These are phyloP conservation scores for Dictyostelium brefeldianum DNA, from an alignment of 78 protist genomes.

Conservation along the genomic window DNA sequence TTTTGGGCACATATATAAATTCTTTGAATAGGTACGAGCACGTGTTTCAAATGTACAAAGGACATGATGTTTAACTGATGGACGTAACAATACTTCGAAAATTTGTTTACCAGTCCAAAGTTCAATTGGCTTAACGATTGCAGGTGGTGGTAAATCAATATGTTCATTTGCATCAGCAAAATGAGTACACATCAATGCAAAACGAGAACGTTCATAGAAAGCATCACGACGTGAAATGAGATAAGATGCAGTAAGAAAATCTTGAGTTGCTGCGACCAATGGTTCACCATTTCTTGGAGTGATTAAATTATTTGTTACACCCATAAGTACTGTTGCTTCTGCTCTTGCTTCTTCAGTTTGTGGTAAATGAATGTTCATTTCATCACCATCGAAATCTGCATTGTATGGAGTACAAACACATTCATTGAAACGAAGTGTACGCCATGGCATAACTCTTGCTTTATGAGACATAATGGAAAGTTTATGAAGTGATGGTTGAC, in stretches of 20 bases:
- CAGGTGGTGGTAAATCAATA: conserved; percentile 94
- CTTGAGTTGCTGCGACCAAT: conserved; percentile 98
- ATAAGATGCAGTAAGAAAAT: conserved; percentile 96
- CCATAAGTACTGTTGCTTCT: conserved; percentile 86
- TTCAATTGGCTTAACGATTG: conserved; percentile 94
- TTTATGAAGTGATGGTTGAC: conserved; percentile 99
- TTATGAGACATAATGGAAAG: conserved; percentile 97
- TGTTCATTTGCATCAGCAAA: conserved; percentile 83
- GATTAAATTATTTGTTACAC: conserved; percentile 92
- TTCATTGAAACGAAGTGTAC: conserved; percentile 99
- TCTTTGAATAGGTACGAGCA: conserved; percentile 72
- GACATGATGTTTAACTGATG: conserved; percentile 49
- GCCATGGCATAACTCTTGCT: conserved; percentile 93
- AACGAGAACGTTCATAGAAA: conserved; percentile 90
- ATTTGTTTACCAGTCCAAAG: conserved; percentile 99
- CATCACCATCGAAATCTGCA: conserved; percentile 99
- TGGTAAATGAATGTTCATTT: conserved; percentile 97
- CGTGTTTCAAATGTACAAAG: conserved; percentile 86
- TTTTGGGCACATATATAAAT: conserved; percentile 88
- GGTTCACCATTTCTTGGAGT: conserved; percentile 99
- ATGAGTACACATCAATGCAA: conserved; percentile 78
- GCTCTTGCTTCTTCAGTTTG: conserved; percentile 98
- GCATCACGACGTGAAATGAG: conserved; percentile 92
- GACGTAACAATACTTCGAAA: conserved; percentile 86
- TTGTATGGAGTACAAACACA: conserved; percentile 99